These are phyloP conservation scores for Helichrysum umbraculigerum DNA, from an alignment of 129 eudicot species.

Conservation along the genomic window DNA sequence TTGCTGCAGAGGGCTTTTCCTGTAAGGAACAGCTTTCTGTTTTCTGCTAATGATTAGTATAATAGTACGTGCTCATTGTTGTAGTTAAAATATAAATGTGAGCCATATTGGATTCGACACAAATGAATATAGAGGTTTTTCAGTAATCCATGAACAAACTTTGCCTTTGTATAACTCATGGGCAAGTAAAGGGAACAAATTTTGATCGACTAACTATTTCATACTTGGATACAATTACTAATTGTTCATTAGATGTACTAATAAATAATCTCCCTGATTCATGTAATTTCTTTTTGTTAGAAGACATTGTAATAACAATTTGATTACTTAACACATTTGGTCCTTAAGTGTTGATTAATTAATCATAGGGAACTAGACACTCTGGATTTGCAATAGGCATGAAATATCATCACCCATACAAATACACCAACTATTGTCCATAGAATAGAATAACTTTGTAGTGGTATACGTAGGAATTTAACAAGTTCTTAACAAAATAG, in stretches of 20 bases:
- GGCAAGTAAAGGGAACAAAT: conserved; percentile 18
- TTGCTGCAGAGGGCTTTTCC: conserved; percentile 24
- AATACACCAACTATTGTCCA: neutral
- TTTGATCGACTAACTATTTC: conserved; percentile 26
- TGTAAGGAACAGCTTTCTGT: conserved; percentile 24
- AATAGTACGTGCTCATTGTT: conserved; percentile 14
- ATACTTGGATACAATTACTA: conserved; percentile 9
- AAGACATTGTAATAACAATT: conserved; percentile 12
- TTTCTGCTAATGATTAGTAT: conserved; percentile 5
- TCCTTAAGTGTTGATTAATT: neutral
- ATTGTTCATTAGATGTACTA: neutral
- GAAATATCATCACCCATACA: neutral
- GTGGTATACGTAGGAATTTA: neutral
- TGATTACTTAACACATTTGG: conserved; percentile 7
- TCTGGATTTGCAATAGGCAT: neutral
- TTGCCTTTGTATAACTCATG: conserved; percentile 18
- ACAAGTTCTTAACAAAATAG: neutral
- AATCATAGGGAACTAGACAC: neutral
- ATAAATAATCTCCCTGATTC: conserved; percentile 1
- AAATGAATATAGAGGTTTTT: conserved; percentile 23
- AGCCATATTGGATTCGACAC: conserved; percentile 25
- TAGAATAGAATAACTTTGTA: too few species aligned
- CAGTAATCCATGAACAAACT: neutral
- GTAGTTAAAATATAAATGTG: conserved; percentile 25
- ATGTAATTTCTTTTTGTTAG: neutral